phyloP scores from a whole-genome alignment of 768 basidiomycete species.

The Epithele typhae region DNA sequence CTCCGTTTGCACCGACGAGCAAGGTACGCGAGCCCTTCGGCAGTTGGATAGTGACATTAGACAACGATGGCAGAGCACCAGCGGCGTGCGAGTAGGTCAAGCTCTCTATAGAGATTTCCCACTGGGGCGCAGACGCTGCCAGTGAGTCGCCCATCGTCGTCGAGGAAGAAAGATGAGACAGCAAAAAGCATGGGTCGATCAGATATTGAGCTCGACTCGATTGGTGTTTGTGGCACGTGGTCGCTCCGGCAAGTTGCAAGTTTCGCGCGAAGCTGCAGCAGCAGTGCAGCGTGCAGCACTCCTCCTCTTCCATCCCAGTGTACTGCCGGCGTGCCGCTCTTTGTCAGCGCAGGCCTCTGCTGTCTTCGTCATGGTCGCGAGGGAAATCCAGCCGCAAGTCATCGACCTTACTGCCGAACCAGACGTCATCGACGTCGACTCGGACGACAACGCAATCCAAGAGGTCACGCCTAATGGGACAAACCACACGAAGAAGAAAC shows the following conservation, averaged over 20 bases:
- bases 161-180: not conserved
- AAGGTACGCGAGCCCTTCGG: conserved; percentile 78
- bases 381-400: conserved; percentile 17
- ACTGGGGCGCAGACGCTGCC: conserved; percentile 12
- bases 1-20: conserved; percentile 92
- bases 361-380: too few relatives aligned
- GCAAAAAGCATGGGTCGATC: not conserved
- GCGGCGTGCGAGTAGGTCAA: conserved; percentile 58
- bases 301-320: not conserved
- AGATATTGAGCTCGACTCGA: too few relatives aligned
- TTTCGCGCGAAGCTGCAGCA: conserved; percentile 3
- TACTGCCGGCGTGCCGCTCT: too few relatives aligned
- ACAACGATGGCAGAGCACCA: conserved; percentile 46
- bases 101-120: conserved; percentile 36
- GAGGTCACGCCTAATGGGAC: not conserved
- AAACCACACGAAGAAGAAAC: conserved; percentile 4
- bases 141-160: conserved; percentile 1
- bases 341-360: too few relatives aligned
- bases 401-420: conserved; percentile 24
- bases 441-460: conserved; percentile 14
- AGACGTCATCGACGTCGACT: conserved; percentile 20
- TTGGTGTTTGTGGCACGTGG: too few relatives aligned
- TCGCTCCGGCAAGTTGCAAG: conserved; percentile 5
- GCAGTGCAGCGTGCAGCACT: not conserved
- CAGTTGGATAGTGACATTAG: conserved; percentile 60